Evolutionary conservation across 2,329 filamentous ascomycete species (phyloP), one percentile per base, ranked within the genome.

Genomic region (Arachnopeziza araneosa): DNA sequence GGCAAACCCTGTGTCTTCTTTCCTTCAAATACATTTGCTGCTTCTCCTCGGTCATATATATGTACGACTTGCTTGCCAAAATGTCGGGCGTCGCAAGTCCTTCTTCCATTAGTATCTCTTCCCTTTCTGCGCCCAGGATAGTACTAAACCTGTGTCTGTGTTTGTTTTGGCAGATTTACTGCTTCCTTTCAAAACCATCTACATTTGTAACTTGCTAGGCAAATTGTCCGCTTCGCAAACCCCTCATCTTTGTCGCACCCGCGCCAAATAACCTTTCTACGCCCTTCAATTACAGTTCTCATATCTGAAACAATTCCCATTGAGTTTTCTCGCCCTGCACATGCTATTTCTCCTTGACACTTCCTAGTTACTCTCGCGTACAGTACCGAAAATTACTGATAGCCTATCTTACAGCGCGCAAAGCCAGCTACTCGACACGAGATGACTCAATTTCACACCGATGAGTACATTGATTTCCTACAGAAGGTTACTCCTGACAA

Each of bases 401-500:
- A 12, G 17, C 17, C 10, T n/a, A 19, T 56, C 30, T 55, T 60
- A 50, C 70, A 92, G 89, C 87, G 89, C 63, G 89, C 89, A 58
- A 93, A 93, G 79, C 89, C 91, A 10, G 95, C 95, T 19, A 93
- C 88, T 30, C 86, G 88, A 66, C 88, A 95, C 69, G 93, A 98
- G 74, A 90, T 99, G 81, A 90, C 88, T 57, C 89, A 95, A 63
- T 99, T 98, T 72, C 95, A 99, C 74, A 95, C 91, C 56, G 85
- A 90, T 72, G 93, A 97, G 71, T 99, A 99, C 75, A 91, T 99
- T 65, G 91, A 96, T 58, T 99, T 98, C 72, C 80, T 99, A 21
- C 89, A 83, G 77, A 96, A 96, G 69, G 95, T 99, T 58, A 98
- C 95, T 0, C 96, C 95, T 1, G 95, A 99, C 78, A 99, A 99